Evolutionary conservation across 495 filamentous ascomycete species (phyloP).

Genomic region (Penicillium odoratum): DNA sequence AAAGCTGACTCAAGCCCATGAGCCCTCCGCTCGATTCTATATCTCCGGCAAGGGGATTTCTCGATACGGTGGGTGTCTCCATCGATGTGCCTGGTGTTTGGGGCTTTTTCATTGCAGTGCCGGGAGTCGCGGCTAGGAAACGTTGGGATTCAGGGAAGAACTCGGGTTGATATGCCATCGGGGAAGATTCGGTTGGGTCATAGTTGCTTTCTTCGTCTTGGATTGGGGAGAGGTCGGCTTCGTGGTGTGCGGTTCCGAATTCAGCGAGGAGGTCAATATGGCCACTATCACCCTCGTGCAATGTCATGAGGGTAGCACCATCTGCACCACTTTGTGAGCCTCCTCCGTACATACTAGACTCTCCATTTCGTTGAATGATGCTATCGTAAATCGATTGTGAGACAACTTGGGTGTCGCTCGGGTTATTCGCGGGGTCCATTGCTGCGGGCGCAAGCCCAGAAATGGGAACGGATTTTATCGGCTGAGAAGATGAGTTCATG

Average conservation of each 20-base stretch:
- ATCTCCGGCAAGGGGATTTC: conserved; percentile 47
- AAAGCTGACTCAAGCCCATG: conserved; percentile 52
- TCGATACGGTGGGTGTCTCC: conserved; percentile 43
- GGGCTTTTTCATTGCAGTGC: conserved; percentile 36
- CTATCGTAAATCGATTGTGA: conserved; percentile 55
- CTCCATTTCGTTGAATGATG: conserved; percentile 39
- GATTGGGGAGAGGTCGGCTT: conserved; percentile 32
- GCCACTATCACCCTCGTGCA: conserved; percentile 48
- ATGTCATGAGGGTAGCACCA: conserved; percentile 38
- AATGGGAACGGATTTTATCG: neutral
- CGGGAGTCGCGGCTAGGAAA: conserved; percentile 47
- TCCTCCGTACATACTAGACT: conserved; percentile 25
- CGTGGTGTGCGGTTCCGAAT: conserved; percentile 32
- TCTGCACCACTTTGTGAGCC: conserved; percentile 25
- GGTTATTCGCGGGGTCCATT: conserved; percentile 38
- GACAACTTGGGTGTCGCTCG: conserved; percentile 53
- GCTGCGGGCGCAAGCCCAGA: conserved; percentile 20
- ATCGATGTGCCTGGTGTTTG: conserved; percentile 28
- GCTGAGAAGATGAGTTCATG: neutral
- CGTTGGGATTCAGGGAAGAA: conserved; percentile 52
- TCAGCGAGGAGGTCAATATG: conserved; percentile 50
- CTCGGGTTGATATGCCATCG: conserved; percentile 39
- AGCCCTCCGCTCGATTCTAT: conserved; percentile 42
- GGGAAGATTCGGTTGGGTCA: conserved; percentile 41
- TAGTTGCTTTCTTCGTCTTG: conserved; percentile 40